These are phyloP conservation scores for Pleomassaria siparia DNA, from an alignment of 2,329 filamentous ascomycete species.

Conservation along the genomic window DNA sequence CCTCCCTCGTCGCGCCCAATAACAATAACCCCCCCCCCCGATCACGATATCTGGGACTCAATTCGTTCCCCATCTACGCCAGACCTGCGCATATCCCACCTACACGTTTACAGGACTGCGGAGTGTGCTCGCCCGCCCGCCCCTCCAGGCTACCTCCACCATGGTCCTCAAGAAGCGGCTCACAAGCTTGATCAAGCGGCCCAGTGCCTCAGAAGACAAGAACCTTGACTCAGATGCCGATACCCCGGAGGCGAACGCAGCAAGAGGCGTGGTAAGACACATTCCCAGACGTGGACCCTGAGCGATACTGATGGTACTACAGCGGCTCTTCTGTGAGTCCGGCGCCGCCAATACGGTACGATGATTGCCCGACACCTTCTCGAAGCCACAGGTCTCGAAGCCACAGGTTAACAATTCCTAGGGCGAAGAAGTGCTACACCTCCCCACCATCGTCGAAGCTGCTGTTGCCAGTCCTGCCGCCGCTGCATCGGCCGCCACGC, in stretches of 20 bases:
- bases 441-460: conserved; percentile 90
- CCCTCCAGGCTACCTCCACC: conserved; percentile 10
- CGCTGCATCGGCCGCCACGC: conserved; percentile 75
- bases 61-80: neutral
- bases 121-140: neutral
- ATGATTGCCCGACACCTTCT: conserved; percentile 7
- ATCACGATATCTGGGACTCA: neutral
- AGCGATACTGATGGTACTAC: conserved; percentile 17
- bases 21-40: neutral
- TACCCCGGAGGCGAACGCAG: conserved; percentile 67
- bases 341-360: conserved; percentile 56
- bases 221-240: conserved; percentile 47
- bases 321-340: conserved; percentile 83
- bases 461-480: conserved; percentile 90
- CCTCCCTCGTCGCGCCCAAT: neutral
- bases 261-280: conserved; percentile 63
- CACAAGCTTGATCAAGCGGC: conserved; percentile 37
- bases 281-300: conserved; percentile 3
- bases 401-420: conserved; percentile 39
- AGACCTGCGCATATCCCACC: neutral
- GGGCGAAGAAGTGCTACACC: conserved; percentile 88
- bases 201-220: conserved; percentile 32
- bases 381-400: neutral
- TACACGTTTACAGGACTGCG: neutral
- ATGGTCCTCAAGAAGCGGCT: conserved; percentile 46